These are phyloP conservation scores for Sonneratia caseolaris DNA, from an alignment of 345 rosid species.

Conservation along the genomic window DNA sequence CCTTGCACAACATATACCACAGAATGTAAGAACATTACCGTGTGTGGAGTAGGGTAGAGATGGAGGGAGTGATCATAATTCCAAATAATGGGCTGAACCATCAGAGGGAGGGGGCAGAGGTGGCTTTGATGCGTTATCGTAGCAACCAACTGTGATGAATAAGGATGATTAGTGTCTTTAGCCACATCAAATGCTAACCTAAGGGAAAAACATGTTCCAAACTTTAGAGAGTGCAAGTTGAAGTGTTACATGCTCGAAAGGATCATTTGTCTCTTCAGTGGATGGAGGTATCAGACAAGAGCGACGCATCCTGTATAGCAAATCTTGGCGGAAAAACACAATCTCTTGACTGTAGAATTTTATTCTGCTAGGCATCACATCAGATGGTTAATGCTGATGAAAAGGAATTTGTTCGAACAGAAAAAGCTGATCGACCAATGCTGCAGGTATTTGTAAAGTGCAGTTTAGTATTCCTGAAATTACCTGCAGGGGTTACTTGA, in stretches of 20 bases:
- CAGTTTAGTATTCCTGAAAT: conserved; percentile 4
- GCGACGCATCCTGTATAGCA: conserved; percentile 83
- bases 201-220: neutral
- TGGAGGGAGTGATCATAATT: conserved; percentile 87
- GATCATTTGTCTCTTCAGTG: conserved; percentile 70
- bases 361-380: conserved; percentile 43
- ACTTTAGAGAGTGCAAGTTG: neutral
- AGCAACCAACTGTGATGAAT: conserved; percentile 68
- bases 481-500: conserved; percentile 96
- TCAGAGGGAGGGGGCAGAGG: conserved; percentile 86
- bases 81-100: conserved; percentile 89
- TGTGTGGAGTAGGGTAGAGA: conserved; percentile 83
- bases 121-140: conserved; percentile 97
- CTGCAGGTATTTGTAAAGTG: neutral
- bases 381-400: neutral
- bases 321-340: conserved; percentile 80
- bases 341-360: conserved; percentile 87
- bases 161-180: conserved; percentile 9
- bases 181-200: neutral
- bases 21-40: conserved; percentile 34
- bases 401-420: neutral
- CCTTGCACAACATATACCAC: neutral
- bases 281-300: conserved; percentile 85
- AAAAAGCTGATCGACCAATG: conserved; percentile 5
- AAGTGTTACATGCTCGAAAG: conserved; percentile 64